phyloP scores from a whole-genome alignment of 345 rosid species.

The thale cress (Arabidopsis thaliana) region DNA sequence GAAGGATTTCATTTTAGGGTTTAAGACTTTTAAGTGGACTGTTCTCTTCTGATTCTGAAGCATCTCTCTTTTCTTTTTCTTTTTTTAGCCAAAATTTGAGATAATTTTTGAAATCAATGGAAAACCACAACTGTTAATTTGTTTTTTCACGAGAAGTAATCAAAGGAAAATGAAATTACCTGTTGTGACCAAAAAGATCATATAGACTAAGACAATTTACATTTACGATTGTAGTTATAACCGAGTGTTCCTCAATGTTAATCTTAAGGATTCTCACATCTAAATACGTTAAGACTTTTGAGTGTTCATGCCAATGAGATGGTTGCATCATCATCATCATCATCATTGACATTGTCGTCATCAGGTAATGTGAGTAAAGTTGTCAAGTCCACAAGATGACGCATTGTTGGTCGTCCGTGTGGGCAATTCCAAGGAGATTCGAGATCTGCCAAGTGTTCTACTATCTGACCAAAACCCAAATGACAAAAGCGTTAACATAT shows the following conservation, averaged over 20 bases:
- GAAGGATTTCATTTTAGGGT: constrained; percentile 29
- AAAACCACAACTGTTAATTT: neutral
- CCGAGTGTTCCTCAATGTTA: constrained; percentile 14
- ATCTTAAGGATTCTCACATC: neutral
- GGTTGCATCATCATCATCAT: constrained; percentile 26
- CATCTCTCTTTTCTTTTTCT: neutral
- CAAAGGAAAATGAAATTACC: neutral
- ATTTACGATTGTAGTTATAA: constrained; percentile 5
- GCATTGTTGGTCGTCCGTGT: constrained; percentile 98
- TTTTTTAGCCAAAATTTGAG: neutral
- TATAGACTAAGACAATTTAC: neutral
- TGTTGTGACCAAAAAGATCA: constrained; percentile 20
- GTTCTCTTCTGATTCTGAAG: neutral
- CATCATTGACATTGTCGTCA: constrained; percentile 17
- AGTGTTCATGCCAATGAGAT: constrained; percentile 19
- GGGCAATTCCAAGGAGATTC: constrained; percentile 99
- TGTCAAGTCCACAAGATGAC: constrained; percentile 86
- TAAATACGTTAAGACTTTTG: constrained; percentile 10
- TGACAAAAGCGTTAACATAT: neutral
- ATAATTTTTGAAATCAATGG: neutral
- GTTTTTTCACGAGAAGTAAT: neutral
- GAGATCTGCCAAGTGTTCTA: constrained; percentile 75
- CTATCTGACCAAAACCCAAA: constrained; percentile 55
- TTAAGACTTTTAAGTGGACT: neutral
- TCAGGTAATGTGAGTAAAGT: constrained; percentile 47